Conservation (phyloP, 495 filamentous ascomycete species). For the Hypoxylon fuscum region DNA sequence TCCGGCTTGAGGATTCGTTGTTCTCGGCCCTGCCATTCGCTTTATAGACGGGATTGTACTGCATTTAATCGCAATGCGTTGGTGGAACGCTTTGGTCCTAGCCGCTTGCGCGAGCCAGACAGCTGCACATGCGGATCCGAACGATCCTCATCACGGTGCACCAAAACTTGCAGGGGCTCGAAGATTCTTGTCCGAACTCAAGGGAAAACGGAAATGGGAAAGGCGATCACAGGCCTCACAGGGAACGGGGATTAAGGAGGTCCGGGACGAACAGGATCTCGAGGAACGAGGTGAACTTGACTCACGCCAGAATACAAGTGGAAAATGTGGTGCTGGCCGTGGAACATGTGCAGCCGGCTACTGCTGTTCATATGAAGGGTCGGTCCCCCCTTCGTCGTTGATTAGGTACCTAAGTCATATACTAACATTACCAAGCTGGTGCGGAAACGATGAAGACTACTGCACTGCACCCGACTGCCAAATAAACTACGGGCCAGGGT, state of each 20-base stretch:
- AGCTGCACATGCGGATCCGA: constrained; percentile 41
- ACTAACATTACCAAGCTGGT: constrained; percentile 61
- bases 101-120: constrained; percentile 39
- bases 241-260: constrained; percentile 9
- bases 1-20: constrained; percentile 10
- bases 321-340: constrained; percentile 49
- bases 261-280: constrained; percentile 8
- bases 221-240: constrained; percentile 10
- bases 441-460: constrained; percentile 67
- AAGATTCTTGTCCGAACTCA: constrained; percentile 46
- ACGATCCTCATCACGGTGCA: constrained; percentile 28
- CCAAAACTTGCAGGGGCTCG: constrained; percentile 48
- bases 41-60: constrained; percentile 22
- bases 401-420: neutral
- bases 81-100: constrained; percentile 41
- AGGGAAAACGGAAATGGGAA: constrained; percentile 42
- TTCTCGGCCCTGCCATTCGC: constrained; percentile 23
- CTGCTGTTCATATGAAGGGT: constrained; percentile 74
- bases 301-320: constrained; percentile 32
- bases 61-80: constrained; percentile 35
- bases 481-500: constrained; percentile 69
- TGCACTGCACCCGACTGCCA: constrained; percentile 77
- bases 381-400: constrained; percentile 9
- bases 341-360: constrained; percentile 64
- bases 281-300: constrained; percentile 36